Evolutionary conservation across 306 rosid genomes (phyloP).

Genomic region (Cicer pinnatifidum): DNA sequence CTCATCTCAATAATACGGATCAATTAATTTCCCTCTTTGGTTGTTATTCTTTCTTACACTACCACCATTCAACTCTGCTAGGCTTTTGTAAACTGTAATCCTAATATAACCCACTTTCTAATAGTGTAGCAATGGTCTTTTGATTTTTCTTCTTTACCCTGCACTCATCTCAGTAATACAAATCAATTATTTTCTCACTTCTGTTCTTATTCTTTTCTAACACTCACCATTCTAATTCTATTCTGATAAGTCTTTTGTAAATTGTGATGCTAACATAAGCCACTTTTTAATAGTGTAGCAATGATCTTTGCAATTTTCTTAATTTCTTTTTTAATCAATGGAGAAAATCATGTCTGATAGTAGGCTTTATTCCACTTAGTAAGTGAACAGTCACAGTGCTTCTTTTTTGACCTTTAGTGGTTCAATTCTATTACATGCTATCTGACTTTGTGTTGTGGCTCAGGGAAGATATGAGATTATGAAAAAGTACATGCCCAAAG

Average conservation of each 20-base stretch:
- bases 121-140: constrained; percentile 2
- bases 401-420: constrained; percentile 29
- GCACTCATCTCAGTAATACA: not conserved
- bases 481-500: constrained; percentile 96
- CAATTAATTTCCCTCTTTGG: not conserved
- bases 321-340: not conserved
- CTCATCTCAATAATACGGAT: not conserved
- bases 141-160: not conserved
- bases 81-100: not conserved
- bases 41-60: not conserved
- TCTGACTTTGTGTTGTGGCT: constrained; percentile 52
- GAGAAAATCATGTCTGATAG: constrained; percentile 16
- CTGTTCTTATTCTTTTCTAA: not conserved
- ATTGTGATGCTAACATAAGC: not conserved
- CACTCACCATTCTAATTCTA: constrained; percentile 1
- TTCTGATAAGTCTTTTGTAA: not conserved
- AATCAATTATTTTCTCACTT: not conserved
- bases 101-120: not conserved
- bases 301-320: not conserved
- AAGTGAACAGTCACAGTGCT: constrained; percentile 32
- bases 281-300: constrained; percentile 13
- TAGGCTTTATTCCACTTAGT: constrained; percentile 11
- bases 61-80: not conserved
- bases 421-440: constrained; percentile 43
- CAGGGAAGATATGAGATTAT: constrained; percentile 95